phyloP scores from a whole-genome alignment of 1,139 yeast genomes.

The Zygosaccharomyces pseudobailii region DNA sequence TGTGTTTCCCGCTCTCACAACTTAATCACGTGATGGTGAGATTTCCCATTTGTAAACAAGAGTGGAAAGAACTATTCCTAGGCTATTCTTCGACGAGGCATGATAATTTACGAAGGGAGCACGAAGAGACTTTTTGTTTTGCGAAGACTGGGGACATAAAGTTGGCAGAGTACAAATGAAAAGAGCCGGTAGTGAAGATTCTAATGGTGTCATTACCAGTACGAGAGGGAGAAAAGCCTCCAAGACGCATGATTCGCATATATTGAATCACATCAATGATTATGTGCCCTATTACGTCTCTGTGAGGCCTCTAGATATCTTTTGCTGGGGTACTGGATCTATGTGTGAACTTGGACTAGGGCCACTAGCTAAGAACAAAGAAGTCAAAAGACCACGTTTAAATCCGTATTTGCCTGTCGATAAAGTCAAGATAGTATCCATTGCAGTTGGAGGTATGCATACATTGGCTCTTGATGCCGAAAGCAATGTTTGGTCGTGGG shows the following conservation, averaged over 20 bases:
- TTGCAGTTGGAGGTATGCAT: slow-evolving; percentile 97
- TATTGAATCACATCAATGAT: slow-evolving; percentile 30
- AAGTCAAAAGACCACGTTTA: slow-evolving; percentile 90
- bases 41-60: slow-evolving; percentile 1
- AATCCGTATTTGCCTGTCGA: slow-evolving; percentile 68
- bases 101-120: too few species aligned
- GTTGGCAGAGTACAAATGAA: slow-evolving; percentile 1
- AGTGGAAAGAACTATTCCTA: not conserved
- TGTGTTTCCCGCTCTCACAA: not conserved
- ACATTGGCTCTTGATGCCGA: slow-evolving; percentile 71
- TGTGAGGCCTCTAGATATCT: slow-evolving; percentile 56
- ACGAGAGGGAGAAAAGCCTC: slow-evolving; percentile 21
- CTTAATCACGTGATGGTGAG: slow-evolving; percentile 14
- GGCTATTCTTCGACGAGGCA: not conserved
- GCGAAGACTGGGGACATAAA: not conserved
- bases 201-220: slow-evolving; percentile 11
- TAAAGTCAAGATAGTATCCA: slow-evolving; percentile 64
- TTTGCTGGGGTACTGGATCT: slow-evolving; percentile 94
- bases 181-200: slow-evolving; percentile 20
- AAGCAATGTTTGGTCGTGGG: slow-evolving; percentile 93
- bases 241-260: slow-evolving; percentile 25
- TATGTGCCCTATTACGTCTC: slow-evolving; percentile 28
- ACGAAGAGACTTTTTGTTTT: slow-evolving; percentile 8
- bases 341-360: slow-evolving; percentile 97
- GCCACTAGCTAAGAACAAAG: slow-evolving; percentile 79